Percentiles rank a stretch among this genome's conserved stretches.
Evolutionary conservation across 139 green algal species (phyloP).

Genomic region (Haematococcus lacustris): DNA sequence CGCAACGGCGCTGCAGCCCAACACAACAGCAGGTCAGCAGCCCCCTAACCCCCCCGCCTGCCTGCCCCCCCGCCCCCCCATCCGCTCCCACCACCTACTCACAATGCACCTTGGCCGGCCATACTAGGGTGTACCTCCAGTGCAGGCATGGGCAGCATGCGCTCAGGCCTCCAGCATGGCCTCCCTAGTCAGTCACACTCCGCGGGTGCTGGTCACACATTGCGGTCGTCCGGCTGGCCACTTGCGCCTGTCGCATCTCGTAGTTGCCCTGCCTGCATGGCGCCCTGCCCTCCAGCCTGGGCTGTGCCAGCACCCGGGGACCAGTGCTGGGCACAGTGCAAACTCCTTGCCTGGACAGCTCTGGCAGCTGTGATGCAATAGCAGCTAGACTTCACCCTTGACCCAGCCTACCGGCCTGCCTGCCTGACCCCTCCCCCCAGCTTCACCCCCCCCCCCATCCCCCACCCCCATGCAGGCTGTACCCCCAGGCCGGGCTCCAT

Average conservation of each 20-base stretch:
- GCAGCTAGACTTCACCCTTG: neutral
- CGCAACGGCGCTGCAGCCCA: conserved; percentile 29
- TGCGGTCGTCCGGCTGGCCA: too few species aligned
- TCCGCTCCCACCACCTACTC: neutral
- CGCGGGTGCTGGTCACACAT: too few species aligned
- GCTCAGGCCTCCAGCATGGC: neutral
- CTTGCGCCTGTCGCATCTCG: neutral
- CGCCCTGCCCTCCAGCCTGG: neutral
- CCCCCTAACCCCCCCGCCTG: neutral
- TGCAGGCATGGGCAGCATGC: neutral
- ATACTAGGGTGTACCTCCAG: neutral
- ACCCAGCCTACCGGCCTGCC: neutral
- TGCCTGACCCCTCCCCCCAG: too few species aligned
- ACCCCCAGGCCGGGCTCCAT: conserved; percentile 19
- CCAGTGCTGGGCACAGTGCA: neutral
- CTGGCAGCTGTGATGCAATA: too few species aligned
- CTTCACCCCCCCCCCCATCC: too few species aligned
- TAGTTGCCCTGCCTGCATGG: neutral
- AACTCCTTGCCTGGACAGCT: neutral
- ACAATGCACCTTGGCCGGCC: neutral
- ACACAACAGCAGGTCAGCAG: conserved; percentile 18
- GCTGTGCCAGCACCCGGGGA: neutral
- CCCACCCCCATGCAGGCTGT: conserved; percentile 26
- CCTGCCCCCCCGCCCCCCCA: neutral
- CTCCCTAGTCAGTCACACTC: neutral